phyloP scores from a whole-genome alignment of 257 asterid genomes.

The Ilex asprella region DNA sequence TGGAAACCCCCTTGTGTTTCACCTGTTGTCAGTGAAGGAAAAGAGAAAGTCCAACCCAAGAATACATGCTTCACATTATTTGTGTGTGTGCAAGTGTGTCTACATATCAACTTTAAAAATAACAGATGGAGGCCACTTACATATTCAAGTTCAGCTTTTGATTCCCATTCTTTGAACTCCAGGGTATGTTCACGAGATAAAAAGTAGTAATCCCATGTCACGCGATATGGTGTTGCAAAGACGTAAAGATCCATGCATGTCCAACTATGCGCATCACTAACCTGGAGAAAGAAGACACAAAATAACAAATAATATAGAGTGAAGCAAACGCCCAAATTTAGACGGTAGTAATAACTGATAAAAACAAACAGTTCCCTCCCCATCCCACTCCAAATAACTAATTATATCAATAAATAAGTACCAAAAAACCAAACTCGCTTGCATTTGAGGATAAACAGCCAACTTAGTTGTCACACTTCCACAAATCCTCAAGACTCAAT shows the following conservation, averaged over 20 bases:
- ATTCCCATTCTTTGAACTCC: conserved; percentile 74
- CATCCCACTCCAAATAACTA: too few relatives aligned
- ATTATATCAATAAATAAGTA: too few relatives aligned
- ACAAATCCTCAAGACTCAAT: too few relatives aligned
- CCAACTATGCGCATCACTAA: conserved; percentile 69
- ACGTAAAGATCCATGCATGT: conserved; percentile 87
- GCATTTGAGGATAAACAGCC: too few relatives aligned
- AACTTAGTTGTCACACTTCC: too few relatives aligned
- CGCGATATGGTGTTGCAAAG: conserved; percentile 82
- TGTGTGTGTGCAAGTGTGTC: neutral
- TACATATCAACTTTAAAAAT: too few relatives aligned
- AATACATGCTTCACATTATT: neutral
- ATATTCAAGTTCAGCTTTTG: conserved; percentile 63
- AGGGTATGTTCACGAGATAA: conserved; percentile 73
- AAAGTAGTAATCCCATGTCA: conserved; percentile 83
- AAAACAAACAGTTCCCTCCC: neutral
- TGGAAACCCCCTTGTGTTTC: conserved; percentile 59
- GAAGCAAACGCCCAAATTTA: too few relatives aligned
- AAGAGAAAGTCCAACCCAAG: neutral
- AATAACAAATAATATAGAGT: neutral
- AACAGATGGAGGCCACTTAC: conserved; percentile 17
- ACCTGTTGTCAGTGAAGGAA: conserved; percentile 30
- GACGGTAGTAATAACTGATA: neutral
- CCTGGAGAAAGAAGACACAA: conserved; percentile 29
- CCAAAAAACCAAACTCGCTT: too few relatives aligned